Evolutionary conservation across 306 rosid genomes (phyloP), one percentile per base, ranked within the genome.

Genomic region (Urtica urens): DNA sequence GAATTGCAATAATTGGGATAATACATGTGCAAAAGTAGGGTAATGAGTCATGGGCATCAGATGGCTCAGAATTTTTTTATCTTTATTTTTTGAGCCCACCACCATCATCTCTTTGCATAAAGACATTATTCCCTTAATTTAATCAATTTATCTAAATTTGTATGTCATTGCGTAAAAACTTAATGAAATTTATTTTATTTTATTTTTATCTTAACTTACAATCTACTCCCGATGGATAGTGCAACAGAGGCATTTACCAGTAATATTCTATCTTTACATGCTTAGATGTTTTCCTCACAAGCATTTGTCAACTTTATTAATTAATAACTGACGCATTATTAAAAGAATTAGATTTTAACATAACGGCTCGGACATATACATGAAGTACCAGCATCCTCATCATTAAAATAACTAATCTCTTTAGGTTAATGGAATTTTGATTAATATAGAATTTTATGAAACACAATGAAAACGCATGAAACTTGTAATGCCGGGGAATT

Each of bases 81-180:
- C 28, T 45, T 47, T 51, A 44, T 62, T 53, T 38, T 46, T 42
- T 31, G 38, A 62, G 51, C 54, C 62, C 72, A 55, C 28, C 46
- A 52, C 60, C 48, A 51, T 46, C 75, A 69, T 67, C 80, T n/a
- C 77, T 75, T 78, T 72, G 51, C 31, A 27, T 65, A 68, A 35
- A 35, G 40, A 3, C 68, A 71, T 37, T 49, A 48, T 57, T 57
- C 49, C 41, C 40, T 55, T 29, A 65, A 62, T 34, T 38, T 55
- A 49, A 29, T 33, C 39, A 43, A 22, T 46, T 14, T 42, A 19
- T n/a, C 16, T n/a, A n/a, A n/a, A n/a, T n/a, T n/a, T n/a, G n/a
- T n/a, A n/a, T n/a, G n/a, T n/a, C n/a, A n/a, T n/a, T n/a, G n/a
- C n/a, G n/a, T n/a, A n/a, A n/a, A n/a, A n/a, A n/a, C n/a, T n/a